Evolutionary conservation across 495 filamentous ascomycete genomes (phyloP), one percentile per base, ranked within the genome.

Genomic region (Neurospora tetraspora): DNA sequence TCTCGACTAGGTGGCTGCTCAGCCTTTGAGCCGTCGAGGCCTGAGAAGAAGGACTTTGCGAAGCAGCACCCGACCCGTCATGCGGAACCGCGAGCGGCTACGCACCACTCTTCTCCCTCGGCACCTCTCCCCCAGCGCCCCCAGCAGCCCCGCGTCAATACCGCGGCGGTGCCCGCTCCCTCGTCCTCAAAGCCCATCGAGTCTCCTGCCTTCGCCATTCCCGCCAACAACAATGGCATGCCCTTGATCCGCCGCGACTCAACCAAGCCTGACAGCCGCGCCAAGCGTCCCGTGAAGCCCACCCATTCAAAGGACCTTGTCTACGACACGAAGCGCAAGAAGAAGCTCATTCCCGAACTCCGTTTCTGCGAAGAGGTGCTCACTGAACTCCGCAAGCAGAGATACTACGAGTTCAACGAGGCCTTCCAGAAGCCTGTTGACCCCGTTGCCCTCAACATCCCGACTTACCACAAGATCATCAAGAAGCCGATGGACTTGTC

Each of bases 401-500:
- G 93, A 78, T 88, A 97, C 77, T 84, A 82, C 37, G 75, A 78
- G 3, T 84, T 90, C 75, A 89, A 92, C 6, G 83, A 83, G 39
- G 89, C 92, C 45, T 99, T 99, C 82, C 83, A 92, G 76, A 80
- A 82, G 5, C 92, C 95, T 0, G 96, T 99, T 18, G 96, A 99
- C 76, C 95, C 96, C 0, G 94, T 98, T 31, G 95, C 94, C 5
- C 82, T 97, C 72, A 94, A 96, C 81, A 98, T 99, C 72, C 96
- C 96, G 2, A 88, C 91, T 20, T 99, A 99, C 78, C 93, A 94
- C 80, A 94, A 91, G 76, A 83, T 98, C 75, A 92, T 99, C 81
- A 98, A 96, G 84, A 92, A 94, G 77, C 96, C 96, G 3, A 99
- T 98, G 96, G 96, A 99, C 77, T 83, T 99, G 34, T 83, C 85